Percentiles rank a stretch among this genome's conserved stretches.
Evolutionary conservation across 805 yeast genomes (phyloP).

Genomic region (Metahyphopichia silvanorum): DNA sequence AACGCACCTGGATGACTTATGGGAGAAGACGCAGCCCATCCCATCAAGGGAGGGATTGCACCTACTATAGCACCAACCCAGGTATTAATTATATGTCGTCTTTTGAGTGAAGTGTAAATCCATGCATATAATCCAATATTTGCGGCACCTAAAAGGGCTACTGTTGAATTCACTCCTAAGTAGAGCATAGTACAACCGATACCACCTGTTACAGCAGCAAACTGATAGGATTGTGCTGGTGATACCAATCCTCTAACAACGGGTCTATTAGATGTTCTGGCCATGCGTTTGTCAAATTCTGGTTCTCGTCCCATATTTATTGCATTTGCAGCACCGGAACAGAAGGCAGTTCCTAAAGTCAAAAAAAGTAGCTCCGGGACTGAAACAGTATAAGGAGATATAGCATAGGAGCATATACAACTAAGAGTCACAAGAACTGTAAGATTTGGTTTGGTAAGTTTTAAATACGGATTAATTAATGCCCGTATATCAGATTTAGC

Average conservation of each 20-base stretch:
- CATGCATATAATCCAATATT: constrained; percentile 86
- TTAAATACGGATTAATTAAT: constrained; percentile 60
- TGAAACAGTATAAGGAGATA: constrained; percentile 81
- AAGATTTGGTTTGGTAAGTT: constrained; percentile 86
- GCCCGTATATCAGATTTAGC: constrained; percentile 28
- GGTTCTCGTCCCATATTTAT: constrained; percentile 98
- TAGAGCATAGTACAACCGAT: constrained; percentile 67
- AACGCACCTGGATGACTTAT: constrained; percentile 88
- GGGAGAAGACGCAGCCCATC: constrained; percentile 89
- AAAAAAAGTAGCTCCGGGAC: constrained; percentile 66
- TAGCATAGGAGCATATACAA: constrained; percentile 89
- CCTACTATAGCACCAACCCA: constrained; percentile 99
- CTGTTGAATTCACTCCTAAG: constrained; percentile 82
- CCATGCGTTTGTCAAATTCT: constrained; percentile 80
- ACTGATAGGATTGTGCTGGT: constrained; percentile 71
- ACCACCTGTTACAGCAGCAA: constrained; percentile 73
- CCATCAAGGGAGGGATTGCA: constrained; percentile 98
- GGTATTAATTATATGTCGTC: constrained; percentile 82
- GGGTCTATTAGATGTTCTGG: constrained; percentile 84
- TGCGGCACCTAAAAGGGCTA: constrained; percentile 72
- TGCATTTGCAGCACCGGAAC: constrained; percentile 94
- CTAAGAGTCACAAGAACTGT: constrained; percentile 86
- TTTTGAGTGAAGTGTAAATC: constrained; percentile 85
- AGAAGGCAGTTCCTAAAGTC: constrained; percentile 79
- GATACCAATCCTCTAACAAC: constrained; percentile 80